Base-by-base conservation (phyloP, 140 eudicot genomes). In the Stevia rebaudiana region DNA sequence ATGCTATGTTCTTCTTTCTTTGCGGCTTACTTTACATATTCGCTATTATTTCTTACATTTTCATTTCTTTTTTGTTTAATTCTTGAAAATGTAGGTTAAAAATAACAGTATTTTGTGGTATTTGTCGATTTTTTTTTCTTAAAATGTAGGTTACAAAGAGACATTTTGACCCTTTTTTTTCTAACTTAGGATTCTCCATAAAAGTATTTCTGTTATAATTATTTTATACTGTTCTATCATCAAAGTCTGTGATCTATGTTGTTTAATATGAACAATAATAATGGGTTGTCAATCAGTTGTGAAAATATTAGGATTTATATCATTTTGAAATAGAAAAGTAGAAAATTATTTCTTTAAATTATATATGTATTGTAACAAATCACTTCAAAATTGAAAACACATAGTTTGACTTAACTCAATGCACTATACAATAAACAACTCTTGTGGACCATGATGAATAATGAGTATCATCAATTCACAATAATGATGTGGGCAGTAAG, bases 111-210 rank as follows among this genome's bases (percentile, higher is more conserved):
- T 39, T 36, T 67, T 67, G 58, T 43, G 25, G 16, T 16, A 15
- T 44, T 13, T 71, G 33, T 30, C 44, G 15, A 2, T 47, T 1
- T 5, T 48, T 18, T 44, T 44, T 33, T 41, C n/a, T n/a, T n/a
- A n/a, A n/a, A n/a, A n/a, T n/a, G n/a, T n/a, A n/a, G n/a, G n/a
- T n/a, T 53, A 52, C 35, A 10, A n/a, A 43, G 10, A n/a, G 16
- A 21, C 24, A 11, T 31, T 44, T 21, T 13, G 9, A 24, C 25
- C 24, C 16, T 48, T 70, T 48, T 16, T 11, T 53, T 71, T 72
- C 19, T 33, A 37, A 28, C 69, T 7, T 74, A 23, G 79, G 79
- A 74, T 74, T 57, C 78, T 58, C 49, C 22, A 35, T 21, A 55
- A 17, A 36, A 8, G 21, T 13, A 33, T 57, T 16, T 16, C 31